Evolutionary conservation across 306 rosid species (phyloP), one percentile per base, ranked within the genome.

Genomic region (Abrus pulchellus): DNA sequence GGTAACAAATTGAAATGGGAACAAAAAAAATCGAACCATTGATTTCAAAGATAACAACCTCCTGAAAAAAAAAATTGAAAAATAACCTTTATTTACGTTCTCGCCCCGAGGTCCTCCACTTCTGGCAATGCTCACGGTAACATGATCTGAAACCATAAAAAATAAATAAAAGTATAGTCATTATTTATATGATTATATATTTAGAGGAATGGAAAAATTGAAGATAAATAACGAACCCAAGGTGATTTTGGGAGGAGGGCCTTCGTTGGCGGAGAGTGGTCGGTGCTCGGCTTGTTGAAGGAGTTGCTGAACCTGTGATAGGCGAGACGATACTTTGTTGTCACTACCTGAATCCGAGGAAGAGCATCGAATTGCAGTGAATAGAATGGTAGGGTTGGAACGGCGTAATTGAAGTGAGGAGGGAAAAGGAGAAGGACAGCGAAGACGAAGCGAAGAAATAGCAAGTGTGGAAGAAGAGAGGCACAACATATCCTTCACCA

Each of bases 81-180:
- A 64, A 72, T 43, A 71, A 91, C 97, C 97, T 89, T 94, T 92
- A 83, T 92, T 94, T 8, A 94, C 97, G 84, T 91, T 94, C 86
- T 94, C 97, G 53, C 98, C 98, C 41, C 99, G 97, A 66, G 99
- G 97, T n/a, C 99, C 99, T 53, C 99, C 97, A 72, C 99, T 92
- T 89, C 99, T 89, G 2, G 97, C 97, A 89, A 91, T 92, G 69
- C 44, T 89, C 67, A 94, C 94, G 32, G 84, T 85, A 30, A 94
- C 99, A 61, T 90, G 90, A 69, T 94, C 99, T 94, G 79, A 62
- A 86, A 57, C 54, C 20, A 27, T 53, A 53, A 6, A 32, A 44
- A 44, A 34, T 29, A 28, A 7, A 10, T 36, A 36, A 36, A 36
- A 36, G 4, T 36, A 36, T 36, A 36, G 40, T 36, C 2, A 2